A percentile compares a stretch with the other conserved stretches of the same genome.
These are phyloP conservation scores for Tulasnella sp. DNA, from an alignment of 768 basidiomycete genomes.

Conservation along the genomic window DNA sequence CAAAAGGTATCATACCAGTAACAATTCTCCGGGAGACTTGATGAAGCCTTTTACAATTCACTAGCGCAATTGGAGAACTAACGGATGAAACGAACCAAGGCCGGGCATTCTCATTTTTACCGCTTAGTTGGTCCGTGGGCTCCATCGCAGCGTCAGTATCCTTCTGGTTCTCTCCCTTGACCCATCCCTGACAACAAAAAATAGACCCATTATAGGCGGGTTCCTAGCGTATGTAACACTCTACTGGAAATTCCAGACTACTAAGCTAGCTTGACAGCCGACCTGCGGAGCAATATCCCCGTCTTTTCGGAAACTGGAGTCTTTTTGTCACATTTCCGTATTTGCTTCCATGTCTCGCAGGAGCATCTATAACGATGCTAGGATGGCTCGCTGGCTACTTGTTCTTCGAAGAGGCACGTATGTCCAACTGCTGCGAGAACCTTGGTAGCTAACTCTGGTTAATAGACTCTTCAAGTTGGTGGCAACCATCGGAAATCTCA, in stretches of 20 bases:
- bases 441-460: no score
- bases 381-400: slow-evolving; percentile 9
- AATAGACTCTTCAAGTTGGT: neutral
- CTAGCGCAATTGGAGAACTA: slow-evolving; percentile 19
- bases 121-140: slow-evolving; percentile 21
- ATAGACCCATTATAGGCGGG: slow-evolving; percentile 23
- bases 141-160: slow-evolving; percentile 20
- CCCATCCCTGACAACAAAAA: neutral
- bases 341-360: slow-evolving; percentile 6
- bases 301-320: slow-evolving; percentile 13
- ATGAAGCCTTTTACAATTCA: neutral
- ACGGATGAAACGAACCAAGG: slow-evolving; percentile 25
- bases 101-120: slow-evolving; percentile 23
- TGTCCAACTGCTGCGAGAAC: no score
- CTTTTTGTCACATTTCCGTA: slow-evolving; percentile 8
- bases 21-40: neutral
- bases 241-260: neutral
- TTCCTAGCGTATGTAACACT: slow-evolving; percentile 18
- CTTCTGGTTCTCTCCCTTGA: neutral
- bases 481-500: neutral
- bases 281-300: slow-evolving; percentile 5
- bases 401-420: slow-evolving; percentile 4
- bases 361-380: slow-evolving; percentile 1
- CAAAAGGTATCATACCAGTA: slow-evolving; percentile 14
- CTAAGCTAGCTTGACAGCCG: neutral